Evolutionary conservation across 148 eudicot species (phyloP).

Genomic region (Mesembryanthemum crystallinum): DNA sequence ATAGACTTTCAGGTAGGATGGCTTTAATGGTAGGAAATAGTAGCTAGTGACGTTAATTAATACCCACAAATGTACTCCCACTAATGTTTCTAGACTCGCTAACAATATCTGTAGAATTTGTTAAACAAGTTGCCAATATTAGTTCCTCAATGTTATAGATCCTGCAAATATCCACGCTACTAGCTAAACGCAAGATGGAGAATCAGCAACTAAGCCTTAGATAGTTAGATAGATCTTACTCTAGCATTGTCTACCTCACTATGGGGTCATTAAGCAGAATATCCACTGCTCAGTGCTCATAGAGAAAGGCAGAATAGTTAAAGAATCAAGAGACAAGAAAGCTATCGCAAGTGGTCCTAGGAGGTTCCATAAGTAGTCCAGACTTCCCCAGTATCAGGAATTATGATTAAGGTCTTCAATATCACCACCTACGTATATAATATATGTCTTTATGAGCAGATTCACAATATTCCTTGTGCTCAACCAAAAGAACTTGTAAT

Average conservation of each 20-base stretch:
- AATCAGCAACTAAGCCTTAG: neutral
- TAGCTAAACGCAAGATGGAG: constrained; percentile 8
- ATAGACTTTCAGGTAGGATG: no score
- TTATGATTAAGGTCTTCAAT: neutral
- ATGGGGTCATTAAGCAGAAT: constrained; percentile 1
- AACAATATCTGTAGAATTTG: neutral
- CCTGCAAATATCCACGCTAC: neutral
- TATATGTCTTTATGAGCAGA: neutral
- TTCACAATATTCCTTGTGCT: neutral
- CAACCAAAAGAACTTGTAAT: no score
- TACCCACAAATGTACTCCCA: neutral
- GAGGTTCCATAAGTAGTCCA: constrained; percentile 8
- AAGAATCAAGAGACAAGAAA: constrained; percentile 10
- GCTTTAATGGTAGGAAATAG: no score
- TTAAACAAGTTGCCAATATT: neutral
- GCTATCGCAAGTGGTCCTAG: neutral
- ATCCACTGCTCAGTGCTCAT: neutral
- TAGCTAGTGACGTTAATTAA: neutral
- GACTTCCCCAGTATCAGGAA: neutral
- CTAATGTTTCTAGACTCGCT: neutral
- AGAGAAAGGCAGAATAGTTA: constrained; percentile 5
- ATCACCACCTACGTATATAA: neutral
- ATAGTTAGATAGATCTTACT: neutral
- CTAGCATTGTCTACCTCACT: neutral
- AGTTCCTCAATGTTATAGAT: neutral